Evolutionary conservation across 306 rosid genomes (phyloP).

Genomic region (Acmispon strigosus): DNA sequence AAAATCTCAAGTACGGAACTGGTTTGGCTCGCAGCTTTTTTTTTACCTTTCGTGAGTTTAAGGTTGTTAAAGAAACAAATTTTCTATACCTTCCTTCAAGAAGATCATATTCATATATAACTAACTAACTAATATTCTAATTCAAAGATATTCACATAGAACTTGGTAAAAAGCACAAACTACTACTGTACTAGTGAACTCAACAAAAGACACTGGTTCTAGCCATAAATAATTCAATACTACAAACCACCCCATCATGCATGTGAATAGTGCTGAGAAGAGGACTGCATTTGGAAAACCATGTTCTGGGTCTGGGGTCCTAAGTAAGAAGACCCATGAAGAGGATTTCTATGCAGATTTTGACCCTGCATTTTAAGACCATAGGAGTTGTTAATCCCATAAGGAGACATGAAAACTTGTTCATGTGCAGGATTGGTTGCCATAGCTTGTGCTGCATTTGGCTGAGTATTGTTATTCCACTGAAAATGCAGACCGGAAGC

Average conservation of each 20-base stretch:
- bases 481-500: constrained; percentile 37
- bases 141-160: constrained; percentile 53
- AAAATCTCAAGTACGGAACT: not conserved
- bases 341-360: constrained; percentile 35
- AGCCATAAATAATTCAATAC: constrained; percentile 22
- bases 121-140: constrained; percentile 30
- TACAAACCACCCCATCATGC: constrained; percentile 32
- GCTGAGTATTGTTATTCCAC: constrained; percentile 56
- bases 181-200: constrained; percentile 29
- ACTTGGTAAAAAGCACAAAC: constrained; percentile 23
- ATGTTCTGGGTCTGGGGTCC: constrained; percentile 62
- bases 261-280: constrained; percentile 42
- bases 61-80: constrained; percentile 20
- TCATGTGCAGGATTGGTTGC: constrained; percentile 35
- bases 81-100: constrained; percentile 28
- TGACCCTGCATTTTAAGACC: constrained; percentile 53
- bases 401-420: constrained; percentile 42
- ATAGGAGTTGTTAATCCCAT: constrained; percentile 41
- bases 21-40: constrained; percentile 15
- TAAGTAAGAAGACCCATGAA: constrained; percentile 44
- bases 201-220: constrained; percentile 30
- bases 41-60: constrained; percentile 9
- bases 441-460: constrained; percentile 37
- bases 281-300: constrained; percentile 61
- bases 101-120: constrained; percentile 11